phyloP scores from a whole-genome alignment of 2,329 filamentous ascomycete species.

The Zasmidium angulare region DNA sequence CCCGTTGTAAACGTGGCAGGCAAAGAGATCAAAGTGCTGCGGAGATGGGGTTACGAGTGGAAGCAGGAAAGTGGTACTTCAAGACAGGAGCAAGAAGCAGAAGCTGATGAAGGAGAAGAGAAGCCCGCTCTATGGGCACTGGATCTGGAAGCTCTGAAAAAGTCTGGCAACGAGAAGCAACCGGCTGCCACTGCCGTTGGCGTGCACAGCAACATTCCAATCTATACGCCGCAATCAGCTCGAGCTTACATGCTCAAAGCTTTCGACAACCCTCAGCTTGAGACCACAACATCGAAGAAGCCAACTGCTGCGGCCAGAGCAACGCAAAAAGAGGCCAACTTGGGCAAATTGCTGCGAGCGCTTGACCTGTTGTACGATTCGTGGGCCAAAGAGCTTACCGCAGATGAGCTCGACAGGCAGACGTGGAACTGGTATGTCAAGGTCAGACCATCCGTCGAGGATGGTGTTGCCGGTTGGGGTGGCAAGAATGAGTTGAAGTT shows the following conservation, averaged over 20 bases:
- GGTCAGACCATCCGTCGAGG: slow-evolving; percentile 72
- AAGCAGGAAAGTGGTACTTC: slow-evolving; percentile 30
- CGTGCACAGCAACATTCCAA: slow-evolving; percentile 58
- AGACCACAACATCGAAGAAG: slow-evolving; percentile 39
- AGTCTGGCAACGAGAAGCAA: slow-evolving; percentile 33
- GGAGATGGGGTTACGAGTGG: slow-evolving; percentile 72
- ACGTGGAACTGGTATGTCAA: slow-evolving; percentile 82
- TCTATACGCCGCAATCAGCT: slow-evolving; percentile 72
- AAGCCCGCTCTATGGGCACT: slow-evolving; percentile 58
- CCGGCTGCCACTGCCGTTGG: slow-evolving; percentile 26
- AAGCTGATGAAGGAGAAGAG: slow-evolving; percentile 26
- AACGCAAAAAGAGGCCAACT: slow-evolving; percentile 66
- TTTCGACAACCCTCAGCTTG: slow-evolving; percentile 54
- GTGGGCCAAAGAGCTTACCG: slow-evolving; percentile 65
- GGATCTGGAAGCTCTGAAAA: slow-evolving; percentile 57
- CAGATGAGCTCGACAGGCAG: slow-evolving; percentile 68
- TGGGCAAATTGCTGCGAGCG: slow-evolving; percentile 68
- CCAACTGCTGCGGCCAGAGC: slow-evolving; percentile 54
- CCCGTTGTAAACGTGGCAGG: slow-evolving; percentile 71
- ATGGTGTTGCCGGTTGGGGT: slow-evolving; percentile 77
- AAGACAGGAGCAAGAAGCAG: slow-evolving; percentile 11
- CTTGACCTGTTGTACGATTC: slow-evolving; percentile 71
- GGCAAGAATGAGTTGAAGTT: slow-evolving; percentile 72
- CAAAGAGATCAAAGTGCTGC: slow-evolving; percentile 71
- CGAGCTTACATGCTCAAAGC: slow-evolving; percentile 57